Percentiles rank a stretch among this genome's conserved stretches.
Evolutionary conservation across 306 rosid species (phyloP).

Genomic region (Vigna unguiculata): DNA sequence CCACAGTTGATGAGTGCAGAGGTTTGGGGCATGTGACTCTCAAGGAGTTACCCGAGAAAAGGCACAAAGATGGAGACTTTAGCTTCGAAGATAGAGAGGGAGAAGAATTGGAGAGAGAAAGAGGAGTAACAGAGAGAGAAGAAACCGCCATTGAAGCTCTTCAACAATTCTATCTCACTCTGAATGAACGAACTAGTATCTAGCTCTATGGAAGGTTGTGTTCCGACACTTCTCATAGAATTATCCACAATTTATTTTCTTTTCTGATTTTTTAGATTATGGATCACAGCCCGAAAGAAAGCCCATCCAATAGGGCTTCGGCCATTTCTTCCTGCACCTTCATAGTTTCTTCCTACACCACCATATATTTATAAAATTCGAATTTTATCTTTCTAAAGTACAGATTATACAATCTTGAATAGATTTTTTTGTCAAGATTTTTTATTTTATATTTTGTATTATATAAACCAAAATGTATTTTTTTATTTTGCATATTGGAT

Average conservation of each 20-base stretch:
- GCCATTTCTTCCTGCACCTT: no score
- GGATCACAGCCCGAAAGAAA: not conserved
- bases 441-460: no score
- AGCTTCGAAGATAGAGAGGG: constrained; percentile 53
- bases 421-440: no score
- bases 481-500: no score
- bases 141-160: constrained; percentile 74
- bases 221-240: constrained; percentile 4
- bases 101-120: constrained; percentile 58
- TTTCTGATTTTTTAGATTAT: not conserved
- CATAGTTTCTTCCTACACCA: no score
- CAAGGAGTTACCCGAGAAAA: constrained; percentile 44
- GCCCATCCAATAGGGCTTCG: no score
- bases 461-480: no score
- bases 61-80: constrained; percentile 45
- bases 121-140: constrained; percentile 69
- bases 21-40: constrained; percentile 54
- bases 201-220: not conserved
- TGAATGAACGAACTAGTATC: not conserved
- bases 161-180: not conserved
- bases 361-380: no score
- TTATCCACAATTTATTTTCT: constrained; percentile 52
- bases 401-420: no score
- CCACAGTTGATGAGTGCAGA: constrained; percentile 54
- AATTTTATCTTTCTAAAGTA: no score